Base-by-base conservation (phyloP, 345 rosid genomes). In the Eucalyptus fibrosa region DNA sequence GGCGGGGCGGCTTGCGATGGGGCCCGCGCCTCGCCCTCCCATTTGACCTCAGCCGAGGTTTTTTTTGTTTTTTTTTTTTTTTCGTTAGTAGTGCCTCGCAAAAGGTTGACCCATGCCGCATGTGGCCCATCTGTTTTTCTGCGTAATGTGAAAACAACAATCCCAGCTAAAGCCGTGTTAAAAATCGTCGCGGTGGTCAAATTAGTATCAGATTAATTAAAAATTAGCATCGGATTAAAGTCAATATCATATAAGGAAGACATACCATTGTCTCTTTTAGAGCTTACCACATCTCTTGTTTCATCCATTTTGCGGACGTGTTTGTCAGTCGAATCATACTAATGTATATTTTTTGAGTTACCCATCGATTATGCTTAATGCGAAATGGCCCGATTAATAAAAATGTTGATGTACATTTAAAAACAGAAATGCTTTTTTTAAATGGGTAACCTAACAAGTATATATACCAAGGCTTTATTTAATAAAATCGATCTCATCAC, bases 201-300 rank as follows among this genome's bases (percentile, higher is more conserved):
- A 62, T 62, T 62, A 62, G 69, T 13, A 13, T 62, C 34, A 0
- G 17, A 30, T 24, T 24, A 62, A 62, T 13, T 28, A 30, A 12
- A 37, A 37, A 72, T 37, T 37, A 37, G 45, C 3, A 17, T 3
- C 81, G 1, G 42, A 34, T 30, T 18, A 18, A 69, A 69, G 40
- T 32, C 10, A 72, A 37, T 19, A 37, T 37, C 26, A 6, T 10
- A 11, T 37, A 37, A 19, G 40, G 40, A n/a, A n/a, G 77, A 8
- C 21, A 7, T 15, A 4, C 3, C 2, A 1, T n/a, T n/a, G 12
- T n/a, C 9, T 65, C 30, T n/a, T 37, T 40, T 6, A 72, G 28
- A 72, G 8, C 26, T 72, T 9, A 4, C 80, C 23, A 8, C 7
- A 0, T 16, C 21, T 0, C 40, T 67, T 18, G 0, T 32, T 32